Evolutionary conservation across 1,139 yeast species (phyloP).

Genomic region (Pichia sp.): DNA sequence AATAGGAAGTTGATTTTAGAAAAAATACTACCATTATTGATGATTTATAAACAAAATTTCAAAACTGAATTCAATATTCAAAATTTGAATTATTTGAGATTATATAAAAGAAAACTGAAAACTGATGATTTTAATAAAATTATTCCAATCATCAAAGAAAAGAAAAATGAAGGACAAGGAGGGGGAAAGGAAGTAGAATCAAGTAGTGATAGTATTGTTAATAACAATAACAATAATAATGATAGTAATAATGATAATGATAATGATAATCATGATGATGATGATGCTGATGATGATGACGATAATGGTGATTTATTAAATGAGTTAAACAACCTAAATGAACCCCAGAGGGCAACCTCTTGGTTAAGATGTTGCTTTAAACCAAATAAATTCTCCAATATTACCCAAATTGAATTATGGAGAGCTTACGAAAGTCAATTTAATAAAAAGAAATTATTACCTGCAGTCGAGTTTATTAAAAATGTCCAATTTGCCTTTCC

Average conservation of each 20-base stretch:
- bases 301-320: slow-evolving; percentile 37
- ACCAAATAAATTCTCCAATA: slow-evolving; percentile 70
- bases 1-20: slow-evolving; percentile 44
- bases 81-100: slow-evolving; percentile 30
- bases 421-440: slow-evolving; percentile 88
- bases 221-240: too few species aligned
- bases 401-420: slow-evolving; percentile 94
- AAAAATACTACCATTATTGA: slow-evolving; percentile 55
- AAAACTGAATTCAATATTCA: slow-evolving; percentile 32
- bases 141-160: slow-evolving; percentile 9
- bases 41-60: slow-evolving; percentile 45
- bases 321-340: slow-evolving; percentile 60
- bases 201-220: too few species aligned
- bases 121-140: slow-evolving; percentile 27
- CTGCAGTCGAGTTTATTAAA: slow-evolving; percentile 95
- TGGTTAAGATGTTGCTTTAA: slow-evolving; percentile 95
- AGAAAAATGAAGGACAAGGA: not conserved
- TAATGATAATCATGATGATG: too few species aligned
- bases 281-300: not conserved
- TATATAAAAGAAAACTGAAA: slow-evolving; percentile 38
- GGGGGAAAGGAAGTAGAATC: too few species aligned
- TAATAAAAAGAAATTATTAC: slow-evolving; percentile 54
- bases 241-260: too few species aligned
- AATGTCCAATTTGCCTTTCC: slow-evolving; percentile 89
- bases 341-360: slow-evolving; percentile 86